Evolutionary conservation across 2,329 filamentous ascomycete genomes (phyloP), one percentile per base, ranked within the genome.

Genomic region (Capronia epimyces): DNA sequence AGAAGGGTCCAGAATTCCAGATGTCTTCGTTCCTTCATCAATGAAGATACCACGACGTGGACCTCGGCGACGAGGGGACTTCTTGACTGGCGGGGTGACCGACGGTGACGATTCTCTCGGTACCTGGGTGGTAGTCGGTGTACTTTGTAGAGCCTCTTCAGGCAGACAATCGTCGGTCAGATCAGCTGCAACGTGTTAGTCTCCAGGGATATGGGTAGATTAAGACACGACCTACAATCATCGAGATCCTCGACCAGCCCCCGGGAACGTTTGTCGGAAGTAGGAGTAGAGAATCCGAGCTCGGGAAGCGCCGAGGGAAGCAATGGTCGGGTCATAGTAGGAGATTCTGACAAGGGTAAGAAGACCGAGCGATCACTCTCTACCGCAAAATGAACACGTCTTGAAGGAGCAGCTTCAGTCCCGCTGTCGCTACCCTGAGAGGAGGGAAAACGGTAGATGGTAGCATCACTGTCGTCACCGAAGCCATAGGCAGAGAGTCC

Each of bases 361-460:
- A 51, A 48, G 12, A 57, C n/a, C 10, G 47, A 42, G 12, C 40
- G 47, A 18, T 56, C 49, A 29, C 41, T 44, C 21, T 60, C 60
- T 22, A 57, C 50, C 59, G 75, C 71, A 62, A 93, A 93, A 62
- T 85, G 86, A 37, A 93, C 87, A 58, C 84, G 84, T 52, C 86
- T 71, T 22, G 71, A 67, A 3, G 66, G 65, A 51, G 66, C 68
- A 13, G 63, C 63, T 29, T 71, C 68, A 64, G 68, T 66, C 41
- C 62, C 65, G 49, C 60, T 67, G 50, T 71, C 57, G 37, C 57
- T 55, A 25, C 48, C 56, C 45, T 55, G 56, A 13, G 58, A 56
- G 3, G 58, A 56, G 6, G 52, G 53, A 32, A 60, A 34, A 59
- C 57, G 32, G 59, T 64, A 43, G 65, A 55, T 55, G 40, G 51